Conservation (phyloP, 352 stramenopile species). For the Phytophthora uliginosa region DNA sequence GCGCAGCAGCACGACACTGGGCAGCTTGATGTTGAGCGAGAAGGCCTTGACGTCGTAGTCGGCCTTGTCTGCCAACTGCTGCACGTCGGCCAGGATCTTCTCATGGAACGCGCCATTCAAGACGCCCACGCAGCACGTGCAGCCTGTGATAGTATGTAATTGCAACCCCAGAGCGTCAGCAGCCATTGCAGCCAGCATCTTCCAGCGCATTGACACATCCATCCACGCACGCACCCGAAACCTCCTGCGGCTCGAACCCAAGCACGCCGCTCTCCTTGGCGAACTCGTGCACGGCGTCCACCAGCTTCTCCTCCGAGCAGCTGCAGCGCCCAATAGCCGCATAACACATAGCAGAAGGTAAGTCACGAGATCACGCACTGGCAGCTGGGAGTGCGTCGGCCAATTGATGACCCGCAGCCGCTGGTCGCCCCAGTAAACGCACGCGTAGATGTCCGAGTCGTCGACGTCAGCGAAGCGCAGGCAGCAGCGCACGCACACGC, state of each 20-base stretch:
- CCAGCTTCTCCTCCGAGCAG: slow-evolving; percentile 43
- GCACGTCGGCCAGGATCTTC: slow-evolving; percentile 52
- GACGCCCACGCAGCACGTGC: slow-evolving; percentile 78
- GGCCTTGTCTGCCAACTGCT: slow-evolving; percentile 44
- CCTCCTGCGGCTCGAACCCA: slow-evolving; percentile 27
- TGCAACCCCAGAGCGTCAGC: not conserved
- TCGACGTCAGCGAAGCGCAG: slow-evolving; percentile 68
- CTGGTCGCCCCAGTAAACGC: slow-evolving; percentile 17
- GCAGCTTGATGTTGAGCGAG: slow-evolving; percentile 85
- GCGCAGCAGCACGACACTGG: slow-evolving; percentile 79
- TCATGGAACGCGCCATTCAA: slow-evolving; percentile 58
- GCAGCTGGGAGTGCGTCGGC: slow-evolving; percentile 2
- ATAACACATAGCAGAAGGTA: not conserved
- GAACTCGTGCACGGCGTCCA: slow-evolving; percentile 32
- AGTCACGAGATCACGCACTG: slow-evolving; percentile 13
- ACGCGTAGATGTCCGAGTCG: slow-evolving; percentile 65
- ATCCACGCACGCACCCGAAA: slow-evolving; percentile 20
- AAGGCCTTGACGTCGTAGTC: slow-evolving; percentile 79
- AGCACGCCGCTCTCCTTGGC: slow-evolving; percentile 28
- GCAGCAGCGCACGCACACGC: slow-evolving; percentile 75
- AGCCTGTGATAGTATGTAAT: slow-evolving; percentile 43
- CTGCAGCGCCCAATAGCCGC: slow-evolving; percentile 12
- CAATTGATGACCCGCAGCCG: not conserved
- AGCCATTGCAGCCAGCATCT: slow-evolving; percentile 4
- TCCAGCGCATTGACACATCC: not conserved